A percentile compares a stretch with the other conserved stretches of the same genome.
These are phyloP conservation scores for Geotrichum klebahnii DNA, from an alignment of 1,139 yeast species.

Conservation along the genomic window DNA sequence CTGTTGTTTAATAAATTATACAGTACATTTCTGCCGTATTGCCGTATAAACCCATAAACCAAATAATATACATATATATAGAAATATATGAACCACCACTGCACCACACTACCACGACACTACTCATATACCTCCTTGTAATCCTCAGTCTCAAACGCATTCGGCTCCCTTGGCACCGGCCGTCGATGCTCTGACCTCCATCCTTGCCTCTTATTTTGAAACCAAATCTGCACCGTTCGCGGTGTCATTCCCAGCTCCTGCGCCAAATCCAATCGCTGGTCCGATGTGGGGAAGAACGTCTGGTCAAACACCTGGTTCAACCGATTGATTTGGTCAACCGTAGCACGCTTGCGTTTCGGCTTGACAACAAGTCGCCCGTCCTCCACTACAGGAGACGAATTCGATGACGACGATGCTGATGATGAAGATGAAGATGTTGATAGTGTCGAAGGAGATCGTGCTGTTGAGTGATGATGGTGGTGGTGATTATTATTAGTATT, in stretches of 20 bases:
- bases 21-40: no score
- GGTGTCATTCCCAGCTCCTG: conserved; percentile 42
- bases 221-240: conserved; percentile 42
- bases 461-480: no score
- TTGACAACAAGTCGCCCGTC: conserved; percentile 26
- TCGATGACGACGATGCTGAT: neutral
- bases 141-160: conserved; percentile 4
- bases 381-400: neutral
- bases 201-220: conserved; percentile 41
- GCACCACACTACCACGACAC: no score
- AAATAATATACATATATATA: neutral
- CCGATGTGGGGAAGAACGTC: conserved; percentile 41
- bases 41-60: no score
- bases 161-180: conserved; percentile 30
- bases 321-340: conserved; percentile 36
- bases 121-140: no score
- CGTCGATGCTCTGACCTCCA: conserved; percentile 37
- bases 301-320: conserved; percentile 38
- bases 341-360: conserved; percentile 40
- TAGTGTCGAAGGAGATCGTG: no score
- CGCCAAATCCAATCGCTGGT: conserved; percentile 37
- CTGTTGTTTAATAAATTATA: no score
- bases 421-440: conserved; percentile 1
- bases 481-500: no score
- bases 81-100: neutral